A percentile compares a stretch with the other conserved stretches of the same genome.
Conservation (phyloP, 345 rosid genomes). For the Eucalyptus marginata region DNA sequence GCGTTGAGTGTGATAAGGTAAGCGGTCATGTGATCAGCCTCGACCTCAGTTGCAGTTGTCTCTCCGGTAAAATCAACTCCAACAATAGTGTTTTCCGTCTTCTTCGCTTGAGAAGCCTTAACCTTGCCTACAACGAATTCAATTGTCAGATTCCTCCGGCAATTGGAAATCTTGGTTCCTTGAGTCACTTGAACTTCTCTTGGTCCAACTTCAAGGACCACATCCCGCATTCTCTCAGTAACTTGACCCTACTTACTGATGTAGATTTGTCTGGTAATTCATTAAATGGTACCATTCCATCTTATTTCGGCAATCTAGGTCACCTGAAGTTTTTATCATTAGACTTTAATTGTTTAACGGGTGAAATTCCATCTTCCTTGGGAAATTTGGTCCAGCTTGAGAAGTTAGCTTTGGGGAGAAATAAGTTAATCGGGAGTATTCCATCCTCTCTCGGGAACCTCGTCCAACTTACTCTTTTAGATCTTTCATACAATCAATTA, state of each 20-base stretch:
- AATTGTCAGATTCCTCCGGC: not conserved
- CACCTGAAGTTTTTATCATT: rapidly evolving
- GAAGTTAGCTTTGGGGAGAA: rapidly evolving
- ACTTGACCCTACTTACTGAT: not conserved
- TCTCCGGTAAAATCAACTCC: too few species aligned
- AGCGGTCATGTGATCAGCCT: too few species aligned
- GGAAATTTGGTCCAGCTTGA: not conserved
- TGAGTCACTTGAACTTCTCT: not conserved
- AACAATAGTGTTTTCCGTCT: rapidly evolving
- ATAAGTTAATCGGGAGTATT: not conserved
- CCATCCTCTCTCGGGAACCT: not conserved
- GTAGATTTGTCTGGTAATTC: rapidly evolving
- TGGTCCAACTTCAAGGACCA: not conserved
- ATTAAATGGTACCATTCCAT: too few species aligned
- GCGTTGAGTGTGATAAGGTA: too few species aligned
- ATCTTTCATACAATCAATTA: rapidly evolving
- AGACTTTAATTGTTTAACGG: rapidly evolving
- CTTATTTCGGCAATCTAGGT: not conserved
- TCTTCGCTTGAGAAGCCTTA: not conserved
- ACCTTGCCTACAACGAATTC: not conserved
- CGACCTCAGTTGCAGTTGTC: too few species aligned
- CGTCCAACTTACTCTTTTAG: not conserved
- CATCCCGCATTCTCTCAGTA: not conserved
- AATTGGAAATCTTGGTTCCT: not conserved
- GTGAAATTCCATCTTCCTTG: not conserved